These are phyloP conservation scores for Eimeria necatrix DNA, from an alignment of 169 alveolate species.

Conservation along the genomic window DNA sequence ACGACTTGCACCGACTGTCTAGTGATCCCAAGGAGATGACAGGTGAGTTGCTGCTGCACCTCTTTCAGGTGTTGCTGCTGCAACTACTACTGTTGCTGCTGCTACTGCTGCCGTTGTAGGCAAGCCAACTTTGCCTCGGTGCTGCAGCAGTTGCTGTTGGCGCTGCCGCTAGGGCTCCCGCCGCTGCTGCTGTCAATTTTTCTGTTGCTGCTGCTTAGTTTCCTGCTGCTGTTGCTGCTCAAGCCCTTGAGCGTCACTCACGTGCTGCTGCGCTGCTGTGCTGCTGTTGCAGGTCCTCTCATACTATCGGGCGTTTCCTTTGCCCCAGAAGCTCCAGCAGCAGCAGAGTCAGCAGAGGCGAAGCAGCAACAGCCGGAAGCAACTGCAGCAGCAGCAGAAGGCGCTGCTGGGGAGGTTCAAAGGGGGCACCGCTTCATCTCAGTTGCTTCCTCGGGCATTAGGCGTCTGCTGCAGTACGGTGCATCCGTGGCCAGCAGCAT, in stretches of 20 bases:
- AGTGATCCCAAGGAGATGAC: slow-evolving; percentile 78
- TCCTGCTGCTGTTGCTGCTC: neutral
- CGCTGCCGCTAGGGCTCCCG: neutral
- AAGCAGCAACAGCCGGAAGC: neutral
- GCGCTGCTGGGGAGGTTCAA: neutral
- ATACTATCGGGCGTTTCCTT: slow-evolving; percentile 82
- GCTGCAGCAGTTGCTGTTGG: slow-evolving; percentile 20
- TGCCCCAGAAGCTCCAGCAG: slow-evolving; percentile 58
- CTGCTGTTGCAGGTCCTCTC: slow-evolving; percentile 67
- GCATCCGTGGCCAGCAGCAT: neutral
- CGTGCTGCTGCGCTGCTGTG: neutral
- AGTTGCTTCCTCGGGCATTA: neutral
- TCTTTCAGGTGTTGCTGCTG: neutral
- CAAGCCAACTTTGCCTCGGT: neutral
- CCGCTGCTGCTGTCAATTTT: neutral
- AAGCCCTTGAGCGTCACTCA: no score
- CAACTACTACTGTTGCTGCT: neutral
- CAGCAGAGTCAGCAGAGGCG: slow-evolving; percentile 4
- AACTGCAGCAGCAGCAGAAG: neutral
- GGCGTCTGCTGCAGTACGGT: slow-evolving; percentile 3
- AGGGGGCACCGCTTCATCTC: slow-evolving; percentile 15
- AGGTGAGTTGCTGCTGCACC: slow-evolving; percentile 53
- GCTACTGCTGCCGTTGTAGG: neutral
- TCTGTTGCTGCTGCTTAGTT: neutral
- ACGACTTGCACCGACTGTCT: slow-evolving; percentile 86